Base-by-base conservation (phyloP, 306 rosid species). In the Vicia faba region DNA sequence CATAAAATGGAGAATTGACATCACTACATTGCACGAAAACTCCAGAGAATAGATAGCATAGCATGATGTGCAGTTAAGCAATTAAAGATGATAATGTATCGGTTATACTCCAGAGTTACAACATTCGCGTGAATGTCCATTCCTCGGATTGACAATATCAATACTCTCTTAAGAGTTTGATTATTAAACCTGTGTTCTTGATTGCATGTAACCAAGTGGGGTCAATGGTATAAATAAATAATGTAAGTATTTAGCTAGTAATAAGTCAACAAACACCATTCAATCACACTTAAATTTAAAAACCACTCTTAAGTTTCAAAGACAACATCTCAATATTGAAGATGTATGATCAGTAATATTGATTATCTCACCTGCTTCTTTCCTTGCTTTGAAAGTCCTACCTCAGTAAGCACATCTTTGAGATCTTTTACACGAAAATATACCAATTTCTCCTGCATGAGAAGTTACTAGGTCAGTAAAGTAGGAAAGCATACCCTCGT, bases 361-460 rank as follows among this genome's bases (percentile, higher is more conserved):
- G 60, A 53, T 70, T 63, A 61, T 48, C 83, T 82, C 73, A 90
- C 99, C 99, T 90, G 99, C 80, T 93, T 93, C 82, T 88, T 93
- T 76, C 99, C 99, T 78, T 93, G 99, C 84, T 93, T 93, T 33
- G 99, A 90, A 59, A 88, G 90, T 61, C 97, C 95, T 66, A 93
- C 79, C 61, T 88, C 85, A 67, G 89, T 66, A 67, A 93, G 99
- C 61, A 93, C 93, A 70, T 88, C 95, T 85, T 93, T 90, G 66
- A 93, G 99, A 85, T 93, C 99, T 73, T 84, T 90, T 67, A 90
- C 78, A 54, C 99, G 95, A 71, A 93, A 93, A 78, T 74, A 85
- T 46, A 77, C 81, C 87, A 93, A 79, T 31, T 90, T 90, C 28
- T 86, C 97, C 99, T 93, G 69, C 74, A 71, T 64, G 43, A 35